These are phyloP conservation scores for Physaria fendleri DNA, from an alignment of 345 rosid species.

Conservation along the genomic window DNA sequence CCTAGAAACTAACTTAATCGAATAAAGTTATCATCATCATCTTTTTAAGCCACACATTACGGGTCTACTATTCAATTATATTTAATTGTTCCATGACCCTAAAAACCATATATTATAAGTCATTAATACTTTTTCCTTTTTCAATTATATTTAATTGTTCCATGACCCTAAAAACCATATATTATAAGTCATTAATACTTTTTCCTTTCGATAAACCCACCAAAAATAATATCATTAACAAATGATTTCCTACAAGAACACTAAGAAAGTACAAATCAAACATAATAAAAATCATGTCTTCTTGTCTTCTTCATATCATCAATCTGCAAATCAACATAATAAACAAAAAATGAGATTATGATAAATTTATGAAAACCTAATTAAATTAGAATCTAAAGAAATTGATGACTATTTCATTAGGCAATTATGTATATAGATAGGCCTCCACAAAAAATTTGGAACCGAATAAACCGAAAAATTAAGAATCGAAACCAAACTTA, in stretches of 20 bases:
- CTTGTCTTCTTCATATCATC: background rate
- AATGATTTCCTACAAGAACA: background rate
- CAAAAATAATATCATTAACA: constrained; percentile 12
- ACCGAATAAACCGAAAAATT: too few species aligned
- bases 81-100: background rate
- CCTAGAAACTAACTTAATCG: constrained; percentile 14
- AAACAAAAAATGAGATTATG: background rate
- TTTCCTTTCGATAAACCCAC: constrained; percentile 12
- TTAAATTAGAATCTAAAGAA: background rate
- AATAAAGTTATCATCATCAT: constrained; percentile 21
- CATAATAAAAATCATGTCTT: background rate
- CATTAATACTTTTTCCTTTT: background rate
- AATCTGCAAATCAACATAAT: constrained; percentile 21
- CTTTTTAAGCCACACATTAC: constrained; percentile 19
- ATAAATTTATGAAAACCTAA: background rate
- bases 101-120: background rate
- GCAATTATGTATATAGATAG: background rate
- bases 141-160: constrained; percentile 1
- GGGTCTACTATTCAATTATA: constrained; percentile 4
- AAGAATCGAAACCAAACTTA: too few species aligned
- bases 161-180: background rate
- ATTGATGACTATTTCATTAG: background rate
- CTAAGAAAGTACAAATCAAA: background rate
- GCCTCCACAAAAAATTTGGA: too few species aligned
- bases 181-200: background rate